Base-by-base conservation (phyloP, 306 rosid genomes). In the Medicago ruthenica region DNA sequence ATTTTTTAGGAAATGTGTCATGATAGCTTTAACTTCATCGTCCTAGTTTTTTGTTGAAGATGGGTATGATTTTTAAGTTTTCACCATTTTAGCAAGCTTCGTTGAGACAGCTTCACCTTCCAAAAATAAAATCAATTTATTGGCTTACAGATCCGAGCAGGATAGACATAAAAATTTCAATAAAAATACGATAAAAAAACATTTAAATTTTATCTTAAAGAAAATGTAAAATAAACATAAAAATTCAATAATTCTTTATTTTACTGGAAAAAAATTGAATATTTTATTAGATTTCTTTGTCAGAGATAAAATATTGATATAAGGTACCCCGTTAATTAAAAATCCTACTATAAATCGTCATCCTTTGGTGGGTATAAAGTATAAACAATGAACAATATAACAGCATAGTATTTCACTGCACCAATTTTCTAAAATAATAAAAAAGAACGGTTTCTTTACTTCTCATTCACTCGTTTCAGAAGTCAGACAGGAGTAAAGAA, bases 381-480 rank as follows among this genome's bases (percentile, higher is more conserved):
- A 50, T 21, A 42, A 66, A 15, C 42, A 40, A 45, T 45, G 6
- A 45, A 45, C 7, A 45, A 45, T 12, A 45, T 45, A 45, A 45
- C 16, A 45, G 51, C 15, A 13, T 45, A 45, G 12, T 6, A 44
- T 21, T 42, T 21, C 8, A 67, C 16, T 21, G 75, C 51, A 71
- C 14, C 57, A 7, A 31, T 50, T 48, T 21, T 58, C 5, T 17
- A 47, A 18, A 18, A 74, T 39, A 31, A 18, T 8, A 18, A 9
- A 3, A 55, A 13, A 16, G 16, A 34, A 1, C 34, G 17, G 70
- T 72, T 18, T 22, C 63, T 81, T 81, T 64, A 76, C 81, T 81
- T 76, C 70, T 81, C 74, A 47, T 45, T 85, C 80, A 85, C 79
- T 70, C 71, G 75, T 80, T 14, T 24, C 74, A 41, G 62, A 3